A percentile compares a stretch with the other conserved stretches of the same genome.
Conservation (phyloP, 257 asterid genomes). For the Perilla frutescens region DNA sequence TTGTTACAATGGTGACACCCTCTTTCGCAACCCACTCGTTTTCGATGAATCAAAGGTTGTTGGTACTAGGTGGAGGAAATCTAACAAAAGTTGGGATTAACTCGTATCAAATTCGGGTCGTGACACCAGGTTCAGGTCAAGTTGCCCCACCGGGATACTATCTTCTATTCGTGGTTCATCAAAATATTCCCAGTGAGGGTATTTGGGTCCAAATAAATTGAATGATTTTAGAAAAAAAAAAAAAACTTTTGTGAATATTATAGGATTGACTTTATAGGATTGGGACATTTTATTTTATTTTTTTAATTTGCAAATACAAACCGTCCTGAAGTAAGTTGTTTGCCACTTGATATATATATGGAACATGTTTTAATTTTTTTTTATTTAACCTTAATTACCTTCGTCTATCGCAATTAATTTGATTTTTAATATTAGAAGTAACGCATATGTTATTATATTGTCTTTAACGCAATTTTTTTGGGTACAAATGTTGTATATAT, state of each 20-base stretch:
- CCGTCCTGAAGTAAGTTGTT: too few relatives aligned
- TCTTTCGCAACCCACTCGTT: constrained; percentile 54
- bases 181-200: constrained; percentile 52
- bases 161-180: constrained; percentile 50
- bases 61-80: constrained; percentile 34
- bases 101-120: constrained; percentile 29
- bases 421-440: too few relatives aligned
- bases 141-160: constrained; percentile 58
- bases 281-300: neutral
- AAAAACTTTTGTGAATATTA: constrained; percentile 24
- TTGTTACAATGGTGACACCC: constrained; percentile 50
- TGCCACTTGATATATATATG: too few relatives aligned
- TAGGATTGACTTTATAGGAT: constrained; percentile 2
- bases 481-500: too few relatives aligned
- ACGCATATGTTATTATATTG: too few relatives aligned
- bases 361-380: too few relatives aligned
- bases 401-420: too few relatives aligned
- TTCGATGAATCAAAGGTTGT: constrained; percentile 58
- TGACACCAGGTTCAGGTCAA: constrained; percentile 37
- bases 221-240: neutral
- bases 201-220: constrained; percentile 50
- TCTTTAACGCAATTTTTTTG: too few relatives aligned
- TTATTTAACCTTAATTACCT: too few relatives aligned
- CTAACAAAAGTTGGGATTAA: constrained; percentile 10
- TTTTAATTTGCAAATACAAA: too few relatives aligned